Evolutionary conservation across 2,329 filamentous ascomycete genomes (phyloP), one percentile per base, ranked within the genome.

Genomic region (Fusarium sterilihyphosum): DNA sequence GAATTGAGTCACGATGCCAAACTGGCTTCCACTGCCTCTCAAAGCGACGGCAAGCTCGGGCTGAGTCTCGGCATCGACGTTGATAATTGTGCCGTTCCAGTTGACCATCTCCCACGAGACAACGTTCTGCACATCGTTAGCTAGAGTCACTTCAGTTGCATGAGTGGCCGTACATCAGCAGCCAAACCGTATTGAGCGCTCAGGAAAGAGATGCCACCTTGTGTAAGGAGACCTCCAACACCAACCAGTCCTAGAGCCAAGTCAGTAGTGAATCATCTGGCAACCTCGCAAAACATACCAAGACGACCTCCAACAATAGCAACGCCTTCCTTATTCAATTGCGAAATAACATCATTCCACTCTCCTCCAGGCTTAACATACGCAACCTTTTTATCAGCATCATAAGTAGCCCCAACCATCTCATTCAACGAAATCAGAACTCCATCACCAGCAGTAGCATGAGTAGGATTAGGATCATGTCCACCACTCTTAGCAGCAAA

Each of bases 341-440:
- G 10, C 2, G 59, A 65, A 1, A 73, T 73, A 26, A 73, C 70
- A 26, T 73, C 65, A 35, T 73, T 73, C 70, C 70, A 73, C 29
- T 73, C 70, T 20, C 70, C 70, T 0, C 70, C 70, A 4, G 70
- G 70, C 40, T 73, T 73, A 0, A 73, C 65, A 33, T 73, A 73
- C 1, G 70, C 70, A 2, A 73, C 18, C 5, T 60, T 46, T 6
- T 65, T 73, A 4, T 37, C 44, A 10, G 41, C 18, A n/a, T 73
- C 65, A 31, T 73, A 73, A 2, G 50, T 49, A 1, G 70, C 64
- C 0, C 70, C 70, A 13, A 54, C 24, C 33, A 73, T 57, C 18
- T 65, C 70, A 4, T 20, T 47, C 41, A 73, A n/a, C 0, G 70
- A 73, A 4, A 73, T 73, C 0, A 73, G 35, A 1, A 73, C 70